Percentiles rank a stretch among this genome's conserved stretches.
Conservation (phyloP, 148 eudicot species). For the Camellia granthamiana region DNA sequence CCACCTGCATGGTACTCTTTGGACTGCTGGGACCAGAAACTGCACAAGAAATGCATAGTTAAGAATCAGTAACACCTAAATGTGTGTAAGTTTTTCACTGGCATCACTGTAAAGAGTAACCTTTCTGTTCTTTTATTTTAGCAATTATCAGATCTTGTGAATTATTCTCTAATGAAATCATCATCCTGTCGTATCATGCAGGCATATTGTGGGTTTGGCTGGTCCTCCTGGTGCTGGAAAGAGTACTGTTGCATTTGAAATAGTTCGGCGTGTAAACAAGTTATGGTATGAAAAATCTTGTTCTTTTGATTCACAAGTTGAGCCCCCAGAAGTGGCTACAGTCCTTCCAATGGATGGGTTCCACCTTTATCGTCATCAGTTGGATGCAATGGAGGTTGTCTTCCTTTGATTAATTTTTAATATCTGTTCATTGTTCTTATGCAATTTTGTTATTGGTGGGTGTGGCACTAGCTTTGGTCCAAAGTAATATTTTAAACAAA, state of each 20-base stretch:
- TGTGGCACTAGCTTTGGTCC: not conserved
- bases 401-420: conserved; percentile 2
- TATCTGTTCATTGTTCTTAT: conserved; percentile 4
- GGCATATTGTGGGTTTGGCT: conserved; percentile 88
- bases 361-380: conserved; percentile 91
- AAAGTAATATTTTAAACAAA: not conserved
- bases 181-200: conserved; percentile 31
- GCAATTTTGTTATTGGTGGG: not conserved
- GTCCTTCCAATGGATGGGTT: conserved; percentile 99
- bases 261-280: conserved; percentile 69
- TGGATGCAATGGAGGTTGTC: conserved; percentile 90
- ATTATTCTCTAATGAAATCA: conserved; percentile 3
- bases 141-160: not conserved
- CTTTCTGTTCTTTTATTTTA: not conserved
- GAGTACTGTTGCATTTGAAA: conserved; percentile 85
- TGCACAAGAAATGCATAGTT: not conserved
- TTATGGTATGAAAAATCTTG: conserved; percentile 72
- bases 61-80: not conserved
- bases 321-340: conserved; percentile 66
- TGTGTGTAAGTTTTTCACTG: not conserved
- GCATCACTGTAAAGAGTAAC: not conserved
- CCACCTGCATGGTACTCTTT: conserved; percentile 3
- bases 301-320: conserved; percentile 57
- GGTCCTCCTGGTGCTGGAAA: conserved; percentile 99
- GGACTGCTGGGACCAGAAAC: conserved; percentile 6